These are phyloP conservation scores for Phytophthora citricola DNA, from an alignment of 352 stramenopile genomes.

Conservation along the genomic window DNA sequence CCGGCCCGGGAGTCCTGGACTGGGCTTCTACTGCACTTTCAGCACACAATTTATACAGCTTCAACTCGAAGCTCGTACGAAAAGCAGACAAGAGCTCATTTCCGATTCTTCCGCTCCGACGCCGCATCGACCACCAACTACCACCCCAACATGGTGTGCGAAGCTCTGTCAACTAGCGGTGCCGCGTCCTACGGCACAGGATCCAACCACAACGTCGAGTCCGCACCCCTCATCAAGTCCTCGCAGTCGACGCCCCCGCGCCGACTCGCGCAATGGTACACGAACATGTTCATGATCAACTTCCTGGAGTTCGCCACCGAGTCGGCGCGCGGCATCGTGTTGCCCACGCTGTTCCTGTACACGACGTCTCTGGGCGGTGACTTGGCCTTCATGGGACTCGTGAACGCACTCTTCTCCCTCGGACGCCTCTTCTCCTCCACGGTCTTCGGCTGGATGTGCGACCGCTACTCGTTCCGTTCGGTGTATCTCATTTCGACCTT, in stretches of 20 bases:
- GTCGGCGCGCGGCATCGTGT: slow-evolving; percentile 71
- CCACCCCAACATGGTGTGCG: slow-evolving; percentile 22
- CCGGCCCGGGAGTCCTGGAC: too few species aligned
- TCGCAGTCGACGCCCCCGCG: slow-evolving; percentile 41
- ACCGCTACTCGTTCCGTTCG: slow-evolving; percentile 78
- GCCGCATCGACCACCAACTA: slow-evolving; percentile 1
- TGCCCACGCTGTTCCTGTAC: slow-evolving; percentile 83
- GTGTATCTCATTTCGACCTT: slow-evolving; percentile 79
- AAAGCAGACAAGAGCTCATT: slow-evolving; percentile 22
- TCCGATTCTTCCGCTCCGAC: slow-evolving; percentile 19
- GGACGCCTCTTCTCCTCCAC: slow-evolving; percentile 77
- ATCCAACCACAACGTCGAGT: slow-evolving; percentile 11
- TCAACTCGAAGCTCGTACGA: slow-evolving; percentile 5
- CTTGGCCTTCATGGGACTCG: slow-evolving; percentile 74
- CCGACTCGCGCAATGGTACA: slow-evolving; percentile 60
- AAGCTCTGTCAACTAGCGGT: slow-evolving; percentile 22
- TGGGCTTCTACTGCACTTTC: too few species aligned
- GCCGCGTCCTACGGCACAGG: slow-evolving; percentile 19
- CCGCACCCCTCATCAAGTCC: slow-evolving; percentile 38
- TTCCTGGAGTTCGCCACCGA: slow-evolving; percentile 83
- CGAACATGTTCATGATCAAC: slow-evolving; percentile 81
- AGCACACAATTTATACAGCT: not conserved
- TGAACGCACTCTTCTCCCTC: slow-evolving; percentile 79
- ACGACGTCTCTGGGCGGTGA: slow-evolving; percentile 75
- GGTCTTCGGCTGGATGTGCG: slow-evolving; percentile 83